phyloP scores from a whole-genome alignment of 1,139 yeast genomes.

The Candida dubliniensis region DNA sequence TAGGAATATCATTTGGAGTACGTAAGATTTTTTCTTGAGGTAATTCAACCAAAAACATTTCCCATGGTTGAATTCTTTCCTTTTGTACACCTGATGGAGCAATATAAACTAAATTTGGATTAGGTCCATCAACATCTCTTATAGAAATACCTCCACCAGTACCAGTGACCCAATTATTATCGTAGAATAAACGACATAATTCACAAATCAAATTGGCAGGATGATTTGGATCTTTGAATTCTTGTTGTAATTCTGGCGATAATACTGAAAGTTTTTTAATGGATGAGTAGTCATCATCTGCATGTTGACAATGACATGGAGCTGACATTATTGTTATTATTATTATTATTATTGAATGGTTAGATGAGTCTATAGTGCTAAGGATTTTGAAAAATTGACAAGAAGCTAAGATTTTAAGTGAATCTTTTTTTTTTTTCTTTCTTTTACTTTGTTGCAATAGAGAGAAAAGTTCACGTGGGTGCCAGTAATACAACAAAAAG shows the following conservation, averaged over 20 bases:
- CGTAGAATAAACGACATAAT: slow-evolving; percentile 72
- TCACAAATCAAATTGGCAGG: slow-evolving; percentile 88
- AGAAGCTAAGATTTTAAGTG: too few species aligned
- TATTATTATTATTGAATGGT: background rate
- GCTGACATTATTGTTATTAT: slow-evolving; percentile 20
- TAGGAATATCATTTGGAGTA: slow-evolving; percentile 52
- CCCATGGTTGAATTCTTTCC: slow-evolving; percentile 79
- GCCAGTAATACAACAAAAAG: too few species aligned
- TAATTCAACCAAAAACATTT: slow-evolving; percentile 75
- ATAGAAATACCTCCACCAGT: slow-evolving; percentile 96
- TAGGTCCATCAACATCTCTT: slow-evolving; percentile 49
- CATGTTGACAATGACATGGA: slow-evolving; percentile 18
- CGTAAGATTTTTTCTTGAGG: slow-evolving; percentile 56
- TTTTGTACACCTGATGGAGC: slow-evolving; percentile 97
- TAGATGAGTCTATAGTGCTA: too few species aligned
- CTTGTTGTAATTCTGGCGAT: slow-evolving; percentile 14
- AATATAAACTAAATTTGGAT: slow-evolving; percentile 58
- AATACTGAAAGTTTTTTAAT: slow-evolving; percentile 4
- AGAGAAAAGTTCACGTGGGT: too few species aligned
- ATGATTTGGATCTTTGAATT: slow-evolving; percentile 54
- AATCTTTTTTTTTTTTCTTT: too few species aligned
- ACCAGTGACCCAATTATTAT: slow-evolving; percentile 90
- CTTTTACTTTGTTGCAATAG: too few species aligned
- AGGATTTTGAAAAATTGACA: too few species aligned
- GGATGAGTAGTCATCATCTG: slow-evolving; percentile 2